These are phyloP conservation scores for Phialemoniopsis sp. DNA, from an alignment of 2,329 filamentous ascomycete genomes.

Conservation along the genomic window DNA sequence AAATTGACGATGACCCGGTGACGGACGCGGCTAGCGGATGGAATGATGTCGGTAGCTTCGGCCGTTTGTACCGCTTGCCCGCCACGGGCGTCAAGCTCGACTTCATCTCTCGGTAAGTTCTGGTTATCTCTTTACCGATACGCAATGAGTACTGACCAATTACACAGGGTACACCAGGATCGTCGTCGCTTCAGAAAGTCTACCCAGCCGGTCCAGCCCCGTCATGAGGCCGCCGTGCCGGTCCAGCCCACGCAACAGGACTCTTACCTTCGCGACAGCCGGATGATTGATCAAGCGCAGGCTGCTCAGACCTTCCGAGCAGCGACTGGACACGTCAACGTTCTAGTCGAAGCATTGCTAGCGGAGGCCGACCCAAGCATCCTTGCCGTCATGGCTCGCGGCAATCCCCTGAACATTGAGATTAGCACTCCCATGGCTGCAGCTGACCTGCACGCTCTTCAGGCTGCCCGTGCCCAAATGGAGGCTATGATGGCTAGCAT, in stretches of 20 bases:
- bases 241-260: constrained; percentile 6
- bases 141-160: constrained; percentile 4
- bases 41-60: constrained; percentile 56
- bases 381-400: constrained; percentile 45
- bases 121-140: neutral
- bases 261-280: constrained; percentile 21
- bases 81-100: constrained; percentile 64
- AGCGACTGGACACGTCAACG: neutral
- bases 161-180: constrained; percentile 21
- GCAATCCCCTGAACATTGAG: constrained; percentile 37
- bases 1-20: constrained; percentile 59
- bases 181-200: constrained; percentile 7
- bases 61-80: constrained; percentile 60
- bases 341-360: constrained; percentile 22
- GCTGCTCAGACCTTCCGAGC: constrained; percentile 54
- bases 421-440: constrained; percentile 28
- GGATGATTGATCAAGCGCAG: constrained; percentile 59
- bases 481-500: constrained; percentile 39
- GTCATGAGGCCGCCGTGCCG: neutral
- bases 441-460: constrained; percentile 39
- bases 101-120: constrained; percentile 62
- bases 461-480: constrained; percentile 42
- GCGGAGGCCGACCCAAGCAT: constrained; percentile 37
- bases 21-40: constrained; percentile 34
- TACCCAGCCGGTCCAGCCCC: neutral